Evolutionary conservation across 257 asterid genomes (phyloP), one percentile per base, ranked within the genome.

Genomic region (Datura wrightii): DNA sequence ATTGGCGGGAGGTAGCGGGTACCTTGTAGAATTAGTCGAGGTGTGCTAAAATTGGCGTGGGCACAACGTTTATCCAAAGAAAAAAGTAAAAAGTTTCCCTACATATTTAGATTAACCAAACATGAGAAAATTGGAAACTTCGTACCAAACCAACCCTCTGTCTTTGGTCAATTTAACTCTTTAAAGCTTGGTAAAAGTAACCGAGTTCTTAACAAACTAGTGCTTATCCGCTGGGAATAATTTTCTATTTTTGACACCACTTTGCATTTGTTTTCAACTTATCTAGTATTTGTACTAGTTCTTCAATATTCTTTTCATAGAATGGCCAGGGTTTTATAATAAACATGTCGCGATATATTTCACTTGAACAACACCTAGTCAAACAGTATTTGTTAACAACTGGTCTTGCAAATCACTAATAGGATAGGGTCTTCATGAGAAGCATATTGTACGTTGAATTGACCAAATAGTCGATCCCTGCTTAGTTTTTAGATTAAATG

Each of bases 201-300:
- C 31, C 31, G 31, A 24, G 31, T 24, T 24, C 31, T 24, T 24
- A 24, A 24, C 31, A 24, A 24, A 24, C 31, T 24, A 24, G 31
- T 24, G 31, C 31, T 24, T 24, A 24, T 24, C 31, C 31, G 0
- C 31, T 24, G 31, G 31, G 31, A 24, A 24, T 24, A 24, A 8
- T 50, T 10, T 52, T 69, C 6, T 41, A 42, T 71, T 71, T 39
- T 70, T 0, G 55, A n/a, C 36, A 5, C 55, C 16, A 3, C 54
- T 71, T 42, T n/a, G 55, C 79, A 42, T 42, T 41, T 71, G 44
- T 10, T 71, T 71, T 71, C 79, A 44, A 71, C 18, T 71, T n/a
- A 42, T 44, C 37, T 42, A 70, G 54, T 70, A 42, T 9, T n/a
- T 42, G 5, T 71, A 6, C 1, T 1, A 71, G 56, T 31, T 71